Evolutionary conservation across 495 filamentous ascomycete genomes (phyloP), one percentile per base, ranked within the genome.

Genomic region (Daldinia concentrica): DNA sequence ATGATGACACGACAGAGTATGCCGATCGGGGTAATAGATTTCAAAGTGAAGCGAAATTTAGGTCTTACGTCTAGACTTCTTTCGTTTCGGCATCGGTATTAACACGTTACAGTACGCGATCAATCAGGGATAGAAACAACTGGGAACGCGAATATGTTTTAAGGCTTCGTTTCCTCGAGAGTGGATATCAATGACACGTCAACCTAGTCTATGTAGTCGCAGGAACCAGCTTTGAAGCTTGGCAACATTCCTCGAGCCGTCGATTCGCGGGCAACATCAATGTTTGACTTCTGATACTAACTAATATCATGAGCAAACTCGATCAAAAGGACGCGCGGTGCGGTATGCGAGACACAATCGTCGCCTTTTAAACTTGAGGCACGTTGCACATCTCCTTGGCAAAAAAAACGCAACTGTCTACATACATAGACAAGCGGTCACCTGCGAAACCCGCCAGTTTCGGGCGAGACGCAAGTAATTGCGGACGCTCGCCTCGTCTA

Each of bases 371-470:
- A 32, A 36, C 43, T 58, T 54, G 71, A 54, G 62, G 66, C 43
- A 69, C 62, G 71, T 73, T 50, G 71, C 58, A 73, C 71, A 6
- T 22, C 12, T 54, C 30, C 71, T 73, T 73, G 71, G 71, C 66
- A 57, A 43, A 62, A 58, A 69, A 32, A 26, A 69, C 61, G 51
- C 12, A 59, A 32, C 22, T 63, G 58, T 69, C 62, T 69, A n/a
- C n/a, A n/a, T n/a, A n/a, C n/a, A n/a, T n/a, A 66, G 71, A 69
- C 50, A 39, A 50, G 62, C 62, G 52, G 43, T 45, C 54, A 58
- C 54, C 59, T 66, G 34, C 41, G 54, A 51, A 62, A 60, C 57
- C 51, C 26, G 61, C 50, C 50, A 58, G 55, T 37, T 24, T 45
- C 66, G 58, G 29, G 58, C 43, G 56, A 65, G 45, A 59, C 41